Percentiles rank a stretch among this genome's conserved stretches.
Evolutionary conservation across 805 yeast species (phyloP).

Genomic region (Candida fluviatilis): DNA sequence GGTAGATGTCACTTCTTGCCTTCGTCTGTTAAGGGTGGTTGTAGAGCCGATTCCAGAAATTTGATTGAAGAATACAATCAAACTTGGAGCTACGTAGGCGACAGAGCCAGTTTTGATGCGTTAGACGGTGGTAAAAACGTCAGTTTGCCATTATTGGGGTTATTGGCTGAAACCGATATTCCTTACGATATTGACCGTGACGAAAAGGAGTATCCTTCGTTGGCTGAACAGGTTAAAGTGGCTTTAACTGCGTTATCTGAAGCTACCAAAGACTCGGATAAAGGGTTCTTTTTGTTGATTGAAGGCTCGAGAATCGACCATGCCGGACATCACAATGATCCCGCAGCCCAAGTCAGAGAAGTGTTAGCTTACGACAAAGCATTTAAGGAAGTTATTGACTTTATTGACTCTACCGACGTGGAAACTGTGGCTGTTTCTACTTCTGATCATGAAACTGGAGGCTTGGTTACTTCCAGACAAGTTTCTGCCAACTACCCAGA

Average conservation of each 20-base stretch:
- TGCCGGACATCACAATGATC: conserved; percentile 92
- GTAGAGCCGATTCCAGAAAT: conserved; percentile 68
- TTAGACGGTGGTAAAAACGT: conserved; percentile 55
- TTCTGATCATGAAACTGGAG: conserved; percentile 96
- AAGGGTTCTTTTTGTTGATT: conserved; percentile 81
- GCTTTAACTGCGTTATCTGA: conserved; percentile 66
- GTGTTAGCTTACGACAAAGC: conserved; percentile 85
- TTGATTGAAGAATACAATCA: conserved; percentile 69
- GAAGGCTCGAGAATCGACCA: conserved; percentile 96
- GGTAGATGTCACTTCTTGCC: conserved; percentile 85
- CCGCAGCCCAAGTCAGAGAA: conserved; percentile 91
- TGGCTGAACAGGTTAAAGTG: conserved; percentile 71
- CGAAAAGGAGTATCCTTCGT: conserved; percentile 58
- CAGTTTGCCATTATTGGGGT: conserved; percentile 70
- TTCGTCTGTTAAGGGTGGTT: conserved; percentile 44
- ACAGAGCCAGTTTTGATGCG: conserved; percentile 55
- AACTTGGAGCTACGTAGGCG: conserved; percentile 56
- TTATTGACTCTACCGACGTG: conserved; percentile 60
- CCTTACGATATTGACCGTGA: conserved; percentile 83
- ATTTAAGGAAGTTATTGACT: conserved; percentile 67
- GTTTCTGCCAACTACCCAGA: conserved; percentile 68
- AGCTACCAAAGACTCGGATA: conserved; percentile 67
- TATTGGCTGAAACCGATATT: conserved; percentile 72
- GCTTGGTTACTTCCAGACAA: conserved; percentile 84
- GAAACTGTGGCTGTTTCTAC: conserved; percentile 81